Evolutionary conservation across 2,329 filamentous ascomycete genomes (phyloP), one percentile per base, ranked within the genome.

Genomic region (Neopestalotiopsis clavispora): DNA sequence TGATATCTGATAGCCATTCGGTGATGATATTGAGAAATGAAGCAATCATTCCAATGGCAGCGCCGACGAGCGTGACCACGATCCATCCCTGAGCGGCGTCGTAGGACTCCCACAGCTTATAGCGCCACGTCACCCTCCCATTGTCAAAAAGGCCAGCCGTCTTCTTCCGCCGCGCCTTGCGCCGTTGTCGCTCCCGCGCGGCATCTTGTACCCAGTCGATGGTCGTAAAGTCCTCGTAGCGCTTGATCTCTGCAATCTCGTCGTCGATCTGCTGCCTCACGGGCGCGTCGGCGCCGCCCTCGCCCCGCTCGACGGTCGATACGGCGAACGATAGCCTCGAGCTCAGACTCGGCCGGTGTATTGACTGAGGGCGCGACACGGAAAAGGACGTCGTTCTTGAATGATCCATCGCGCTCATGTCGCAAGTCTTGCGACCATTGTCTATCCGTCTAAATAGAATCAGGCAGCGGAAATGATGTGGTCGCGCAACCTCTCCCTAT

Each of bases 141-240:
- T 89, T 86, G 71, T 94, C 90, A 80, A 93, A 92, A 70, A 93
- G 90, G 56, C 91, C 90, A 2, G 89, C 90, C 6, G 91, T 90
- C 75, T 91, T 90, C 79, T 90, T 91, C 75, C 93, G 89, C 74
- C 92, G 88, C 62, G 92, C 88, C 75, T 93, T 93, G 71, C 95
- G 90, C 67, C 95, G 90, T 61, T 93, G 85, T 78, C 97, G 94
- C 80, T 98, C 96, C 72, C 95, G 92, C 42, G 94, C 92, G 12
- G 95, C 95, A 87, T 99, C 96, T 80, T 99, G 95, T 0, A 99
- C 95, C 96, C 96, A 99, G 81, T 99, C 96, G 87, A 96, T 96
- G 0, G 96, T 99, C 5, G 95, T 97, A 79, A 99, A 99, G 82
- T 99, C 96, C 87, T 97, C 96, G 83, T 99, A 99, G 83, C 95